A percentile compares a stretch with the other conserved stretches of the same genome.
These are phyloP conservation scores for Xylaria bambusicola DNA, from an alignment of 495 filamentous ascomycete genomes.

Conservation along the genomic window DNA sequence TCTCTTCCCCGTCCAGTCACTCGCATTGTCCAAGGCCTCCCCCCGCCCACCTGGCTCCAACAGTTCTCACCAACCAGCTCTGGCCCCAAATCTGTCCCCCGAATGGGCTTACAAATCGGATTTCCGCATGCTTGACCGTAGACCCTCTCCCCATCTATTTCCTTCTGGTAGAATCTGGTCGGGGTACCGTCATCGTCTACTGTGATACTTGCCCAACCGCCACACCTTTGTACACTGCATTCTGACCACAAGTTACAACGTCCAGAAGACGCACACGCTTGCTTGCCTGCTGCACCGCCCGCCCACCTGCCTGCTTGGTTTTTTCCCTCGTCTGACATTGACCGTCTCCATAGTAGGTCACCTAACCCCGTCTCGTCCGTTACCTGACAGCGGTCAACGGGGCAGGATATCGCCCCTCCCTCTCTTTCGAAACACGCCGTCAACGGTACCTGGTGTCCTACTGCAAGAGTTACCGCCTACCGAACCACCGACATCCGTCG, in stretches of 20 bases:
- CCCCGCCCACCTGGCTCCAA: slow-evolving; percentile 25
- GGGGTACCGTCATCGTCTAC: no score
- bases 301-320: not conserved
- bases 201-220: no score
- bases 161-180: slow-evolving; percentile 11
- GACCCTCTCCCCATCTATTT: slow-evolving; percentile 11
- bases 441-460: not conserved
- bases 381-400: not conserved
- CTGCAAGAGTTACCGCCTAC: slow-evolving; percentile 5
- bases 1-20: no score
- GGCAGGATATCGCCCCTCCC: not conserved
- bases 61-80: slow-evolving; percentile 10
- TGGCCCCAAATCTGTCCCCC: no score
- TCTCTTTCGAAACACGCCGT: not conserved
- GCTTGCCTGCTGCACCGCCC: not conserved
- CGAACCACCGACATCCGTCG: slow-evolving; percentile 12
- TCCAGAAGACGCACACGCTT: slow-evolving; percentile 8
- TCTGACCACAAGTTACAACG: no score
- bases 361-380: not conserved
- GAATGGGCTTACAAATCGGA: slow-evolving; percentile 21
- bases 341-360: not conserved
- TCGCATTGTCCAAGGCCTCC: no score
- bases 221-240: not conserved
- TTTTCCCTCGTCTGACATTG: not conserved
- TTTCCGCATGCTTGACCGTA: slow-evolving; percentile 7